Evolutionary conservation across 371 early-diverging fungal genomes (phyloP), one percentile per base, ranked within the genome.

Genomic region (Mucor ambiguus): DNA sequence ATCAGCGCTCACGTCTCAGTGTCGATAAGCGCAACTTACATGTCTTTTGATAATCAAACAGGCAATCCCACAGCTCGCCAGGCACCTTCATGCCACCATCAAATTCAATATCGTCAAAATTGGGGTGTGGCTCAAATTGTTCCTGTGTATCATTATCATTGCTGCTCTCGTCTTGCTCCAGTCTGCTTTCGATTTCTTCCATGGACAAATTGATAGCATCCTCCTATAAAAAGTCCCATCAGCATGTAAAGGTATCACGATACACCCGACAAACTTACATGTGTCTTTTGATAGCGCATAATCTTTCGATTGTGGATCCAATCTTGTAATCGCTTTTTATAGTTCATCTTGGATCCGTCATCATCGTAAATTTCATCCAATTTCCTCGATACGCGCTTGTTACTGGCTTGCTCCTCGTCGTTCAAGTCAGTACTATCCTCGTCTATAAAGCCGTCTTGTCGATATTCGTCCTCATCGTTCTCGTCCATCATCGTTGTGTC

Each of bases 31-130:
- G 20, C 22, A 18, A 62, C 68, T 70, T 77, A 78, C 89, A 87
- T 37, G 93, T 92, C 69, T 87, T 85, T 80, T 99, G 99, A 79
- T 99, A 98, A 32, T 92, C 93, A 73, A 98, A 95, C 7, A 99
- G 80, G 28, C 85, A 85, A n/a, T 78, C 75, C 84, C 91, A 92
- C 14, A 98, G 83, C 48, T 95, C 95, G 2, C 92, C 92, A 2
- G 99, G 97, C 16, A 97, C 85, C 4, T 72, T 72, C 61, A 86
- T 79, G 1, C 82, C 83, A n/a, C 75, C 80, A 5, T 87, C 86
- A 70, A 91, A 73, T 28, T 70, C 63, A 56, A 82, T 80, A 71
- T 95, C 95, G 3, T 82, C 71, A 43, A 79, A 77, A 8, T 52
- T 72, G 0, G 92, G 92, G 58, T 90, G 87, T 0, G 90, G 83